Evolutionary conservation across 2,329 filamentous ascomycete genomes (phyloP).

Genomic region (Neonectria hederae): DNA sequence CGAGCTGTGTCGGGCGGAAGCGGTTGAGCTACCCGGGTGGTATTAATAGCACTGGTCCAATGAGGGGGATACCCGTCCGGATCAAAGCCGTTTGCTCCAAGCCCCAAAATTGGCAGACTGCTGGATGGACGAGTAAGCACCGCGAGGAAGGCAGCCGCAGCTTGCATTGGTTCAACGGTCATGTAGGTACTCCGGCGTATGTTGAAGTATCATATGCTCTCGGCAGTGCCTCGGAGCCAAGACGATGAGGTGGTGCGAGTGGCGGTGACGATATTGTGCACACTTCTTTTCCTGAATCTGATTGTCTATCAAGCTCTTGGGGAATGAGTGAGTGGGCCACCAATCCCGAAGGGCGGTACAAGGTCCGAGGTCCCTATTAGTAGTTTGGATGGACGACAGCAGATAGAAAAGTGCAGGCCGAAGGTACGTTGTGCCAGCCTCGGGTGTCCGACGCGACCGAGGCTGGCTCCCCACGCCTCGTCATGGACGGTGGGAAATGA

Average conservation of each 20-base stretch:
- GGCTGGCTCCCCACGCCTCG: slow-evolving; percentile 35
- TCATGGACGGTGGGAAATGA: slow-evolving; percentile 41
- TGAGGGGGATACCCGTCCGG: slow-evolving; percentile 23
- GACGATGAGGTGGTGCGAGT: slow-evolving; percentile 23
- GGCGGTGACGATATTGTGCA: slow-evolving; percentile 29
- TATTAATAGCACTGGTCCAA: slow-evolving; percentile 24
- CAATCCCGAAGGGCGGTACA: neutral
- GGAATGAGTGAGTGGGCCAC: slow-evolving; percentile 1
- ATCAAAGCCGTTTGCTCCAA: slow-evolving; percentile 15
- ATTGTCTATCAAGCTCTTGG: slow-evolving; percentile 7
- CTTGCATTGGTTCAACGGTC: slow-evolving; percentile 21
- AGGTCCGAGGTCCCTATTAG: neutral
- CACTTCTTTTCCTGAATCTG: slow-evolving; percentile 30
- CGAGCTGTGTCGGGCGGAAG: slow-evolving; percentile 20
- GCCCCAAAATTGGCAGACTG: slow-evolving; percentile 8
- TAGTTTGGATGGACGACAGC: neutral
- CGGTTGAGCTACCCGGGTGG: slow-evolving; percentile 26
- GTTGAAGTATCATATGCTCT: slow-evolving; percentile 35
- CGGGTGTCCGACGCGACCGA: slow-evolving; percentile 32
- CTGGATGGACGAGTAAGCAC: slow-evolving; percentile 10
- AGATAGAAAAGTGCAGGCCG: neutral
- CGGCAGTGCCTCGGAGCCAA: slow-evolving; percentile 39
- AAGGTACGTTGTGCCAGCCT: slow-evolving; percentile 23
- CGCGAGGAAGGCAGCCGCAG: slow-evolving; percentile 6
- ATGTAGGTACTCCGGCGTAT: slow-evolving; percentile 21